A percentile compares a stretch with the other conserved stretches of the same genome.
These are phyloP conservation scores for Podosphaera fusca DNA, from an alignment of 2,329 filamentous ascomycete genomes.

Conservation along the genomic window DNA sequence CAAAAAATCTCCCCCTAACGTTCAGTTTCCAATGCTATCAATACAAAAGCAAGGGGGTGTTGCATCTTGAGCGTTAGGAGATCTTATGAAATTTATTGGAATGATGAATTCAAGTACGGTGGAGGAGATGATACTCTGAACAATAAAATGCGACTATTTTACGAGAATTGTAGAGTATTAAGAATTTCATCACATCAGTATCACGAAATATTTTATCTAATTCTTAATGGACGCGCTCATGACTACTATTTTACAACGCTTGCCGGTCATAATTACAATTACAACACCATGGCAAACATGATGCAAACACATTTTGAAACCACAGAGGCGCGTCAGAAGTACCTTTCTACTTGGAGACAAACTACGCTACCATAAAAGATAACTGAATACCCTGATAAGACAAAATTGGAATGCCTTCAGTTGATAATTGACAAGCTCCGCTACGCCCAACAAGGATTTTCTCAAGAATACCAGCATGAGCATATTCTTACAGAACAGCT, in stretches of 20 bases:
- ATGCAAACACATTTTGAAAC: too few species aligned
- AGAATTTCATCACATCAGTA: background rate
- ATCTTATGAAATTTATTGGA: background rate
- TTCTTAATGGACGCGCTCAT: background rate
- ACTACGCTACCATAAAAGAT: too few species aligned
- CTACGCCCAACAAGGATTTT: background rate
- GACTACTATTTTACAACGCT: too few species aligned
- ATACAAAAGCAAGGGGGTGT: too few species aligned
- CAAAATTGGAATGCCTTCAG: background rate
- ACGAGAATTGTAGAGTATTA: background rate
- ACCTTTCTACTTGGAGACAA: too few species aligned
- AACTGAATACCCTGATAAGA: too few species aligned
- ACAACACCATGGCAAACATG: too few species aligned
- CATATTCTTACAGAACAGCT: background rate
- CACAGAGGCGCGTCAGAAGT: too few species aligned
- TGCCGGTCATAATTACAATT: too few species aligned
- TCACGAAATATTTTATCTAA: background rate
- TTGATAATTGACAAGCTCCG: background rate
- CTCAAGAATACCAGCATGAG: background rate
- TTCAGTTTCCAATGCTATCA: too few species aligned
- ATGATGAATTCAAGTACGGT: background rate
- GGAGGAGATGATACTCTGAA: background rate
- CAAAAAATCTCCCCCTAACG: too few species aligned
- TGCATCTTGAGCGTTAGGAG: too few species aligned
- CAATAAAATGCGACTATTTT: background rate